Percentiles rank a stretch among this genome's conserved stretches.
Evolutionary conservation across 371 early-diverging fungal species (phyloP).

Genomic region (Mortierella sp.): DNA sequence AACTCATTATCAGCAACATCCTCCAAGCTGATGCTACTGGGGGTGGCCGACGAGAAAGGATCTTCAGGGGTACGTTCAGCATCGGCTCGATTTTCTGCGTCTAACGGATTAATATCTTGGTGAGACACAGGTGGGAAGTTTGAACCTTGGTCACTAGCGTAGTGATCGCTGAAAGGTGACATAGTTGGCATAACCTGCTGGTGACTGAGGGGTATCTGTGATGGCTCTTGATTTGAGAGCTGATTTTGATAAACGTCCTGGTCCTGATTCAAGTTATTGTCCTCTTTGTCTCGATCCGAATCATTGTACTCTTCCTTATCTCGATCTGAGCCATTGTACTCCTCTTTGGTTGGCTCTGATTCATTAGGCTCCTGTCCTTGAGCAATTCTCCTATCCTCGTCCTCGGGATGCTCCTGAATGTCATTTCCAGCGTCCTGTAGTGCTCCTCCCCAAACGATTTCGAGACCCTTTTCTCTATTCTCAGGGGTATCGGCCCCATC

Average conservation of each 20-base stretch:
- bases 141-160: background rate
- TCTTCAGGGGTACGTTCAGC: background rate
- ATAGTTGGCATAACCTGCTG: slow-evolving; percentile 7
- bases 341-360: background rate
- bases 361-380: background rate
- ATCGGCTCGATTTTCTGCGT: slow-evolving; percentile 1
- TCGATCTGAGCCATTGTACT: background rate
- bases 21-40: background rate
- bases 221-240: background rate
- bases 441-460: slow-evolving; percentile 49
- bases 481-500: slow-evolving; percentile 34
- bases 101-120: slow-evolving; percentile 6
- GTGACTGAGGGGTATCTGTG: background rate
- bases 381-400: background rate
- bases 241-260: background rate
- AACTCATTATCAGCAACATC: too few relatives aligned
- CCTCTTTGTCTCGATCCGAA: background rate
- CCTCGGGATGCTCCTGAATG: slow-evolving; percentile 20
- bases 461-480: slow-evolving; percentile 40
- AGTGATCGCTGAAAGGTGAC: slow-evolving; percentile 18
- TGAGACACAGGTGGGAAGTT: background rate
- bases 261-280: too few relatives aligned
- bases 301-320: background rate
- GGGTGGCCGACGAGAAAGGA: background rate
- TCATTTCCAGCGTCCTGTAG: slow-evolving; percentile 20